Conservation (phyloP, 169 alveolate species). For the Plasmodium coatneyi region DNA sequence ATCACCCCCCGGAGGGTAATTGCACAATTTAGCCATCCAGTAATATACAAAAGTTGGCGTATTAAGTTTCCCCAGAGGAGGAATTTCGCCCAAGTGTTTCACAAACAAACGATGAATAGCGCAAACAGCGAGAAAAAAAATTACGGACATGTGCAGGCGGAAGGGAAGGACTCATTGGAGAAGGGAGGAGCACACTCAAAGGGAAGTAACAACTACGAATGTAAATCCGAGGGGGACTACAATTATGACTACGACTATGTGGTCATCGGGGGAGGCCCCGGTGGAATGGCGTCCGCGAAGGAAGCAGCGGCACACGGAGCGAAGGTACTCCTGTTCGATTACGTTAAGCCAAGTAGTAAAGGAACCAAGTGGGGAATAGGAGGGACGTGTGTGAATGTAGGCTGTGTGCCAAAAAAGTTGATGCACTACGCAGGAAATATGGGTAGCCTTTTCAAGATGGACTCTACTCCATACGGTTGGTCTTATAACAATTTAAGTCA, state of each 20-base stretch:
- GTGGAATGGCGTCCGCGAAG: slow-evolving; percentile 95
- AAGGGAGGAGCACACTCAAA: not conserved
- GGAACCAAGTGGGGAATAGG: slow-evolving; percentile 97
- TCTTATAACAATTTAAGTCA: slow-evolving; percentile 75
- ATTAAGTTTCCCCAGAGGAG: not conserved
- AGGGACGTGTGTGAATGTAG: slow-evolving; percentile 99
- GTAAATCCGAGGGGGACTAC: not conserved
- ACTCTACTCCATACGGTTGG: slow-evolving; percentile 69
- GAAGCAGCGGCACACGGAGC: slow-evolving; percentile 95
- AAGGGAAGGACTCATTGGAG: not conserved
- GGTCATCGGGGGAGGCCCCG: slow-evolving; percentile 95
- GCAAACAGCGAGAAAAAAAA: not conserved
- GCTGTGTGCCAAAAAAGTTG: slow-evolving; percentile 99
- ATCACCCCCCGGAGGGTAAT: not conserved
- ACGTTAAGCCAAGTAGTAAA: slow-evolving; percentile 95
- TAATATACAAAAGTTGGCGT: not conserved
- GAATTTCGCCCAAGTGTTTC: not conserved
- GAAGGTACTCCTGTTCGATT: slow-evolving; percentile 95
- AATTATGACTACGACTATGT: slow-evolving; percentile 84
- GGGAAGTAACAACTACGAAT: not conserved
- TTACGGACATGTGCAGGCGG: not conserved
- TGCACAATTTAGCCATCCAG: not conserved
- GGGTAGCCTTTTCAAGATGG: slow-evolving; percentile 78
- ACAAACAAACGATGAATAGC: slow-evolving; percentile 1
- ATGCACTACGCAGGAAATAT: slow-evolving; percentile 96